Conservation (phyloP, 805 yeast genomes). For the Metschnikowia santaceciliae region DNA sequence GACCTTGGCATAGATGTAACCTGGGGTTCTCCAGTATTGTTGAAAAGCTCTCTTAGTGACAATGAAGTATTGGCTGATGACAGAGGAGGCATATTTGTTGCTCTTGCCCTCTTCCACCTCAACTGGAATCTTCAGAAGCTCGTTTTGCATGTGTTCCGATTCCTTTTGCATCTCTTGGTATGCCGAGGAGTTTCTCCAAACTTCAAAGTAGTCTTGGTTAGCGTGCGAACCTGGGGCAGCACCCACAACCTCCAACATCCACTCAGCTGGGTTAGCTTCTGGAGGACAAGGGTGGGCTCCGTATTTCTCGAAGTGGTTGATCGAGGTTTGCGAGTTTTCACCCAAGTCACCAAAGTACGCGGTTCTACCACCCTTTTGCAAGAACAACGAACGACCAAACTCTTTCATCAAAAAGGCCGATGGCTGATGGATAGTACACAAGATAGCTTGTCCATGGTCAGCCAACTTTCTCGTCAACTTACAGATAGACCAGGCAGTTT, state of each 20-base stretch:
- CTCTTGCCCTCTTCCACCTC: conserved; percentile 21
- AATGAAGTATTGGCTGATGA: conserved; percentile 13
- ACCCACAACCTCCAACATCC: conserved; percentile 86
- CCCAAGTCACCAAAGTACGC: conserved; percentile 84
- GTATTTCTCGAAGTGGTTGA: conserved; percentile 63
- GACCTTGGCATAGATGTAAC: conserved; percentile 59
- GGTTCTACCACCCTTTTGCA: conserved; percentile 74
- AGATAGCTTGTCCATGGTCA: conserved; percentile 67
- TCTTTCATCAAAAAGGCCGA: conserved; percentile 66
- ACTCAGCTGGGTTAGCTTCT: conserved; percentile 32
- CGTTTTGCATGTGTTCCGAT: conserved; percentile 60
- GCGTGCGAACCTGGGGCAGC: conserved; percentile 81
- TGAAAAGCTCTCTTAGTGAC: conserved; percentile 19
- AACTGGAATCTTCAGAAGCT: conserved; percentile 30
- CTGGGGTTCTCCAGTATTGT: conserved; percentile 60
- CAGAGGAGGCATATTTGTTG: conserved; percentile 17
- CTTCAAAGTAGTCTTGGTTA: conserved; percentile 66
- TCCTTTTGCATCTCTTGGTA: conserved; percentile 55
- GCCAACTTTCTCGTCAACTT: conserved; percentile 64
- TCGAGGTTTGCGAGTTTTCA: conserved; percentile 52
- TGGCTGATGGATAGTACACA: conserved; percentile 78
- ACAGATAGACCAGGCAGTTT: conserved; percentile 68
- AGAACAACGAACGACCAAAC: conserved; percentile 62
- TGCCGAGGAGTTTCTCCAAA: conserved; percentile 72
- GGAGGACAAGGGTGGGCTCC: conserved; percentile 63